Evolutionary conservation across 2,329 filamentous ascomycete species (phyloP).

Genomic region (Fusarium illudens): DNA sequence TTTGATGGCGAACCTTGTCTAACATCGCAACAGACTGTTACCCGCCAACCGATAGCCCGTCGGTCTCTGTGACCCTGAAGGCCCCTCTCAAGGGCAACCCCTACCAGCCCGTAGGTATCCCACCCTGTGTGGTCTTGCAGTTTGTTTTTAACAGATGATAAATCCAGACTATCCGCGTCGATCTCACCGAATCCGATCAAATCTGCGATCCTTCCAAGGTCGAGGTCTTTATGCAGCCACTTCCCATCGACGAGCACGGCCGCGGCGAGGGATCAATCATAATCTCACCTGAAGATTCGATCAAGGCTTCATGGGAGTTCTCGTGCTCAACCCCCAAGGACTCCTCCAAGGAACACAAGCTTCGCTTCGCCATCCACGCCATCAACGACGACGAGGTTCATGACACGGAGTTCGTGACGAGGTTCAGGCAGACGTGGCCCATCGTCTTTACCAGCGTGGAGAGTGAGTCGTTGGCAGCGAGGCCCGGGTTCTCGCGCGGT

Average conservation of each 20-base stretch:
- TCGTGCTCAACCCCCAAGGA: neutral
- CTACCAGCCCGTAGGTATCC: neutral
- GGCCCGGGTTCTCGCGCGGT: neutral
- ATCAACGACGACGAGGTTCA: neutral
- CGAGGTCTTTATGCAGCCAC: neutral
- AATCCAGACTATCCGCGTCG: neutral
- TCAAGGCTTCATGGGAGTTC: neutral
- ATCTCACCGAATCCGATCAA: neutral
- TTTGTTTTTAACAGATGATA: neutral
- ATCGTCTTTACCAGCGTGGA: conserved; percentile 2
- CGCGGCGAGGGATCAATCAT: neutral
- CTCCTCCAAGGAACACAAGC: conserved; percentile 1
- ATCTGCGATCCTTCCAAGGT: neutral
- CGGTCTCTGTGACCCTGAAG: neutral
- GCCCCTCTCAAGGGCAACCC: neutral
- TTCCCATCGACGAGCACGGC: neutral
- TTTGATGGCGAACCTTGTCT: neutral
- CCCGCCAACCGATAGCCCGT: neutral
- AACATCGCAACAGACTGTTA: neutral
- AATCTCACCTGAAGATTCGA: neutral
- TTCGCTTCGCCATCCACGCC: neutral
- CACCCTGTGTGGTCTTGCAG: neutral
- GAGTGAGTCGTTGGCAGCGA: neutral
- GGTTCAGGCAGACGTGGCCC: neutral
- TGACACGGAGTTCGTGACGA: neutral